Evolutionary conservation across 768 basidiomycete genomes (phyloP), one percentile per base, ranked within the genome.

Genomic region (Xerocomus brunneocitrinus): DNA sequence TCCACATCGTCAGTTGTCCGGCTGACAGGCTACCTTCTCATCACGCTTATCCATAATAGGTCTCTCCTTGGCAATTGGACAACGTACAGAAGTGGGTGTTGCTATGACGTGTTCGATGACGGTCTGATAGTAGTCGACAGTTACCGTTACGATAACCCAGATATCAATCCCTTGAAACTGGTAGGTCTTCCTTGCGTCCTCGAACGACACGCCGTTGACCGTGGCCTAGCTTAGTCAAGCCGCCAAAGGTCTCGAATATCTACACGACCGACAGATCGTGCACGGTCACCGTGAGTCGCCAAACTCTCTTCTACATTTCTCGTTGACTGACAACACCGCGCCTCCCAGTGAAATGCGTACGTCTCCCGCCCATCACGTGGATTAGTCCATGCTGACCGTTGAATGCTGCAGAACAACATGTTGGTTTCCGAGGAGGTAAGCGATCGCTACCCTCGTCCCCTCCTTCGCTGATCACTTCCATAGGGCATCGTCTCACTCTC

Each of bases 21-120:
- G 13, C 31, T 8, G 8, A 42, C 51, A 0, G 31, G 8, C 19
- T 30, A 14, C 5, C 16, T 5, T 34, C 44, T 52, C 36, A 53
- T 38, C 48, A n/a, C 13, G 25, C 32, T 45, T 48, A 22, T 40
- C 35, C 19, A 8, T 27, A 16, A 34, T 46, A 82, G 81, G 80
- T 84, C 31, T 82, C 82, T 9, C 79, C 82, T 5, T 84, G 83
- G 83, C 81, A 82, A 68, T 71, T 74, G 34, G 76, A 81, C 58
- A 81, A 83, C 60, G 76, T 81, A 19, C 69, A 78, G 1, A 75
- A 77, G 82, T 80, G 58, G 52, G 73, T 54, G 34, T 39, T 9
- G 32, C 22, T 42, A 12, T 34, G 22, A 28, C n/a, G 8, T 44
- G 13, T 50, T 16, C 19, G 41, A 47, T 36, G 40, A 13, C 5